Evolutionary conservation across 352 stramenopile species (phyloP).

Genomic region (Phytophthora syringae): DNA sequence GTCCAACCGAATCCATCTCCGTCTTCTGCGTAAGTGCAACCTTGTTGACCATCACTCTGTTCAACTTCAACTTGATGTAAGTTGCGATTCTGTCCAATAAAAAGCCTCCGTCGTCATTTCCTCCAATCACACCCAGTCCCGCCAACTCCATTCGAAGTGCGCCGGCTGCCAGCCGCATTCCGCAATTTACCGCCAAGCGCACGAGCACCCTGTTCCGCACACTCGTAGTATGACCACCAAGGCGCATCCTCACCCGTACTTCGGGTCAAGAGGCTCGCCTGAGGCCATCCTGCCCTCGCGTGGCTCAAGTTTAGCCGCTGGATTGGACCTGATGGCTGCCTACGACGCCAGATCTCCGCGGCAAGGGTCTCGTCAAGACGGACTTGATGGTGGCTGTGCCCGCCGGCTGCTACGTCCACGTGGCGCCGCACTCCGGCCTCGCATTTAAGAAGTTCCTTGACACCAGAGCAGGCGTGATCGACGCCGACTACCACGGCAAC

Average conservation of each 20-base stretch:
- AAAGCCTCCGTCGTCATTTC: slow-evolving; percentile 6
- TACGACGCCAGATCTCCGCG: slow-evolving; percentile 89
- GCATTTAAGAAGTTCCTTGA: slow-evolving; percentile 99
- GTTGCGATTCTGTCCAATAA: slow-evolving; percentile 14
- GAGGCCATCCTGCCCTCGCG: slow-evolving; percentile 82
- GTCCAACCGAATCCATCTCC: slow-evolving; percentile 11
- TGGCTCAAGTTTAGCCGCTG: slow-evolving; percentile 79
- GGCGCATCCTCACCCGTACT: slow-evolving; percentile 48
- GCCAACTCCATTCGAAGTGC: background rate
- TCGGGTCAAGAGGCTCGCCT: slow-evolving; percentile 88
- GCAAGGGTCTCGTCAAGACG: slow-evolving; percentile 97
- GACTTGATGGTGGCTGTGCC: slow-evolving; percentile 96
- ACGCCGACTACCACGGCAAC: slow-evolving; percentile 98
- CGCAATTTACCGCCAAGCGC: slow-evolving; percentile 1
- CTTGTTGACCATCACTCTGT: background rate
- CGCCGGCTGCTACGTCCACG: slow-evolving; percentile 94
- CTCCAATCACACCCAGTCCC: slow-evolving; percentile 17
- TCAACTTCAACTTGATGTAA: background rate
- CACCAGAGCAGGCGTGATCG: slow-evolving; percentile 97
- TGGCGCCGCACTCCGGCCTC: slow-evolving; percentile 94
- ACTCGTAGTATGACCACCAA: slow-evolving; percentile 28
- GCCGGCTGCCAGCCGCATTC: background rate
- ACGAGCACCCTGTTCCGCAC: background rate
- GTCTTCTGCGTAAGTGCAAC: slow-evolving; percentile 8
- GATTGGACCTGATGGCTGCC: slow-evolving; percentile 85